phyloP scores from a whole-genome alignment of 768 basidiomycete species.

The Auricularia heimuer region DNA sequence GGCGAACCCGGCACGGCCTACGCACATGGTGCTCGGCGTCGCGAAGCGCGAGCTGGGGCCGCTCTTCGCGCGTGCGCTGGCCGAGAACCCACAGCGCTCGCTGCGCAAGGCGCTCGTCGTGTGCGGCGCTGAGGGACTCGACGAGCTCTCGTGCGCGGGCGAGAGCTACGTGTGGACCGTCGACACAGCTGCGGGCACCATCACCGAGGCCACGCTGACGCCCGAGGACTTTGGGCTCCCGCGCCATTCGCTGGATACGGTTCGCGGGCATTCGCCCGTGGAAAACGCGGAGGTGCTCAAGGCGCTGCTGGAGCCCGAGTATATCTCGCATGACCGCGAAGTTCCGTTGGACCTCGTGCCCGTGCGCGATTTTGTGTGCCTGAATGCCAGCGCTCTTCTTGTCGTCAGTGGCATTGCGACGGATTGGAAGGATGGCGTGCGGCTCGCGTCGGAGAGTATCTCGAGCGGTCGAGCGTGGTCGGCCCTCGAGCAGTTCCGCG shows the following conservation, averaged over 20 bases:
- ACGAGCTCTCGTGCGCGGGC: constrained; percentile 94
- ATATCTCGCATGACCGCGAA: constrained; percentile 21
- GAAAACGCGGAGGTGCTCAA: constrained; percentile 76
- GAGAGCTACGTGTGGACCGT: constrained; percentile 81
- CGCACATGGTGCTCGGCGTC: constrained; percentile 86
- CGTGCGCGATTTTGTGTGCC: constrained; percentile 74
- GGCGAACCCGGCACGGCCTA: constrained; percentile 81
- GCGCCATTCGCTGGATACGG: constrained; percentile 56
- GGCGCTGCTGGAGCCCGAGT: constrained; percentile 48
- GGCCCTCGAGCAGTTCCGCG: constrained; percentile 30
- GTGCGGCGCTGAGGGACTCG: constrained; percentile 82
- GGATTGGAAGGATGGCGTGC: constrained; percentile 61
- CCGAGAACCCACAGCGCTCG: constrained; percentile 40
- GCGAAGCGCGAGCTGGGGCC: constrained; percentile 70
- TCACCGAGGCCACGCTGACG: constrained; percentile 52
- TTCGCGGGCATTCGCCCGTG: constrained; percentile 60
- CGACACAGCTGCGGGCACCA: constrained; percentile 41
- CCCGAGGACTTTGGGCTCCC: constrained; percentile 67
- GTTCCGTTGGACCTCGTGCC: constrained; percentile 51
- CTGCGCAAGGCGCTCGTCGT: constrained; percentile 85
- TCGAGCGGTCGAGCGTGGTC: constrained; percentile 26
- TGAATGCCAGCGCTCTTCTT: constrained; percentile 85
- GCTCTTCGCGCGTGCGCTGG: constrained; percentile 68
- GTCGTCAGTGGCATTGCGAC: constrained; percentile 71
- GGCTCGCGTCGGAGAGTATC: constrained; percentile 44